Base-by-base conservation (phyloP, 176 grass and related monocot genomes). In the Cenchrus purpureus region DNA sequence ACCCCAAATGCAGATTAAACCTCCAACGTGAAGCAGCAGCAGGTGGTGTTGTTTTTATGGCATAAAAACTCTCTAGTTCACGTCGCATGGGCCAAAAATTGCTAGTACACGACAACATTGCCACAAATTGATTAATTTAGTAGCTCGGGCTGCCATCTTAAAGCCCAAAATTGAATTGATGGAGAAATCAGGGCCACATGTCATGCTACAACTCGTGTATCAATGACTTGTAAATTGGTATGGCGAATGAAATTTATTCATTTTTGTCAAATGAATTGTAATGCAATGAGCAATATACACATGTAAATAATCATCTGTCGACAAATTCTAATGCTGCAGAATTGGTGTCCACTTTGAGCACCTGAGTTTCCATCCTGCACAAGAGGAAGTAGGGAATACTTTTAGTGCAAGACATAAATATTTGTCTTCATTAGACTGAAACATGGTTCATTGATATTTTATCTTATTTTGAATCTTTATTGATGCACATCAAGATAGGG, bases 291-390 rank as follows among this genome's bases (percentile, higher is more conserved):
- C 52, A 78, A 65, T 82, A 72, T 48, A 50, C 49, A 82, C 25
- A 73, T 7, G 50, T 77, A 80, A 79, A 66, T 4, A 58, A 84
- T 88, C 58, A 59, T 73, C 8, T 79, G 40, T 65, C 17, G 17
- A 32, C 3, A 54, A 56, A n/a, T 42, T 11, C 20, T 60, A 48
- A 68, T 68, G 20, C 4, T 59, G n/a, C 15, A 52, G 7, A 58
- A 40, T 20, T 9, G 16, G 20, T 48, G 32, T 66, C 60, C 71
- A 76, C 62, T 76, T 56, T 49, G 63, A 51, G 74, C n/a, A 25
- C 71, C 52, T 76, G 78, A 60, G 12, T 8, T 60, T 75, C 42
- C 71, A 76, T 82, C 46, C 79, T 87, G 79, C 71, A 69, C 22
- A 68, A 79, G n/a, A 17, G 16, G 19, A 4, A 19, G 25, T 66